A percentile compares a stretch with the other conserved stretches of the same genome.
Evolutionary conservation across 2,329 filamentous ascomycete species (phyloP).

Genomic region (Paraphaeosphaeria sporulosa): DNA sequence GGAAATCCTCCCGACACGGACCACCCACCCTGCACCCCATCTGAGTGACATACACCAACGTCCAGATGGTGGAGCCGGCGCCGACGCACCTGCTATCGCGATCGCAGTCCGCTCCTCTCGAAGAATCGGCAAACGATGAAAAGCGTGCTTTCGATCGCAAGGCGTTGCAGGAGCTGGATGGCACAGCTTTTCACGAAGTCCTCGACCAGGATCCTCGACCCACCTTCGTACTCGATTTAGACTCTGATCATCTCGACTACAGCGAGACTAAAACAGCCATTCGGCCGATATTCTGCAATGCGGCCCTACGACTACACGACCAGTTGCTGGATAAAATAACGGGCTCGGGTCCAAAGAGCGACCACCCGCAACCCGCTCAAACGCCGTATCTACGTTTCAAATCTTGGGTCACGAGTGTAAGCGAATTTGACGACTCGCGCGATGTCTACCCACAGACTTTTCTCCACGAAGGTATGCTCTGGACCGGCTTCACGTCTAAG

Average conservation of each 20-base stretch:
- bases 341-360: constrained; percentile 14
- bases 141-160: constrained; percentile 21
- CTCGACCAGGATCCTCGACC: constrained; percentile 43
- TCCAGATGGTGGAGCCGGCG: constrained; percentile 12
- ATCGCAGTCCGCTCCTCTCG: not conserved
- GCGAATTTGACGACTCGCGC: constrained; percentile 54
- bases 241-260: constrained; percentile 33
- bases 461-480: constrained; percentile 38
- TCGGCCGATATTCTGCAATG: constrained; percentile 41
- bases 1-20: not conserved
- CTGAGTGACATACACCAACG: constrained; percentile 1
- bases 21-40: not conserved
- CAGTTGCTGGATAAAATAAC: constrained; percentile 37
- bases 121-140: constrained; percentile 7
- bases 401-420: constrained; percentile 53
- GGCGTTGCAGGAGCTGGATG: constrained; percentile 32
- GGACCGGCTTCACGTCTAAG: constrained; percentile 40
- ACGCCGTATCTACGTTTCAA: constrained; percentile 49
- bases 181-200: constrained; percentile 35
- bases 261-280: constrained; percentile 20
- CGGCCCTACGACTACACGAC: constrained; percentile 38
- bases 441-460: constrained; percentile 56
- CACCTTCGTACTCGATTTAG: constrained; percentile 42
- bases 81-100: not conserved
- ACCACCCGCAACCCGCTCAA: constrained; percentile 1